Percentiles rank a stretch among this genome's conserved stretches.
These are phyloP conservation scores for Penicillium coffeae DNA, from an alignment of 495 filamentous ascomycete species.

Conservation along the genomic window DNA sequence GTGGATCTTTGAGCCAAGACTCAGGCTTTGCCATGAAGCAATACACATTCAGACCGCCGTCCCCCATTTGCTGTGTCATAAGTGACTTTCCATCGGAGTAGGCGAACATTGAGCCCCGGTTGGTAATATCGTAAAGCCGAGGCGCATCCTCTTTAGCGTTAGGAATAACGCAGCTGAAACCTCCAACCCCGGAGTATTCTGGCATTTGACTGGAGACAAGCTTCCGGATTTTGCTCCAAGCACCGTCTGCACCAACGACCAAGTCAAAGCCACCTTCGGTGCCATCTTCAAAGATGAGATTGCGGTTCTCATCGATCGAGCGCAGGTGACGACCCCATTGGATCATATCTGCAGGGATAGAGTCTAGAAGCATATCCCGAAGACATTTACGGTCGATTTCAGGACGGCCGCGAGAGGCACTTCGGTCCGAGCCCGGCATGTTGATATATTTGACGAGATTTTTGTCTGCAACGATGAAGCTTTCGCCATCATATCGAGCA, in stretches of 20 bases:
- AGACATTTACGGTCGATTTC: constrained; percentile 30
- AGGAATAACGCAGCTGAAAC: constrained; percentile 10
- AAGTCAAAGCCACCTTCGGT: constrained; percentile 32
- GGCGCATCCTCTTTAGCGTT: constrained; percentile 14
- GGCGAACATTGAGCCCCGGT: constrained; percentile 14
- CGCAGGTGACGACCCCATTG: constrained; percentile 22
- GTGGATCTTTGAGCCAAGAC: constrained; percentile 3
- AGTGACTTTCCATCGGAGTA: constrained; percentile 13
- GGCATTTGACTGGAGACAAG: constrained; percentile 44
- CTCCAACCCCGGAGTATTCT: constrained; percentile 44
- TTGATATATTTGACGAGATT: constrained; percentile 13
- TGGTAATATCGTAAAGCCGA: constrained; percentile 6
- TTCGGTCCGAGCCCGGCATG: neutral
- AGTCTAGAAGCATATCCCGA: constrained; percentile 26
- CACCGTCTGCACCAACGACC: too few relatives aligned
- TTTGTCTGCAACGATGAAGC: constrained; percentile 17
- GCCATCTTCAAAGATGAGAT: constrained; percentile 17
- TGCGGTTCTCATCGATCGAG: constrained; percentile 17
- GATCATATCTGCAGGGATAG: constrained; percentile 19
- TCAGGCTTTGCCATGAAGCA: constrained; percentile 1
- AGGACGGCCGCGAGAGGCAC: constrained; percentile 16
- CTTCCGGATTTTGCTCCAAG: constrained; percentile 51
- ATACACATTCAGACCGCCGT: constrained; percentile 14
- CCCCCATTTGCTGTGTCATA: constrained; percentile 16
- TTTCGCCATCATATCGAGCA: constrained; percentile 46